Evolutionary conservation across 1,284 basidiomycete species (phyloP).

Genomic region (Puccinia triticina): DNA sequence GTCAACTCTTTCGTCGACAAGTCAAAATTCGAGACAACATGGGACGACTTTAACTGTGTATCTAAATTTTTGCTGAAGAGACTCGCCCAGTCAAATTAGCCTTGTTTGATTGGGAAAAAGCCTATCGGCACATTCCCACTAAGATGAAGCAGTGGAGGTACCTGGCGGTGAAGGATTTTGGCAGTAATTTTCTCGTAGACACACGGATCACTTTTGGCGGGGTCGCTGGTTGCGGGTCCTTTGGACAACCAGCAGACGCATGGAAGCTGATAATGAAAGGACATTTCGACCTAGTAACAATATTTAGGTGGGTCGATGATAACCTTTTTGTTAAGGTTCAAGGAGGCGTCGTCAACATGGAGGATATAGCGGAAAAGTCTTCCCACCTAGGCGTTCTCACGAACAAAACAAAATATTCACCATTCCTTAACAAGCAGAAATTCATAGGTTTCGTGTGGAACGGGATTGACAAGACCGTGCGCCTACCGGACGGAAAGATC

Average conservation of each 20-base stretch:
- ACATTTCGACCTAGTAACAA: no score
- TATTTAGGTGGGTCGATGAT: no score
- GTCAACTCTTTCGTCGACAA: conserved; percentile 6
- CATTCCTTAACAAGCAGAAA: background rate
- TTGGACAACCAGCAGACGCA: no score
- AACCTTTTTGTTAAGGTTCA: no score
- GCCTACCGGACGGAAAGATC: no score
- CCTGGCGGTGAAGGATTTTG: background rate
- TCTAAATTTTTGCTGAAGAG: background rate
- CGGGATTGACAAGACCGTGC: background rate
- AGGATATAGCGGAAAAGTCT: background rate
- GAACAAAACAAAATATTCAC: background rate
- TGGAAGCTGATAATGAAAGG: no score
- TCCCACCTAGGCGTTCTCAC: background rate
- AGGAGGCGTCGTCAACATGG: background rate
- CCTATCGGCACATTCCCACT: background rate
- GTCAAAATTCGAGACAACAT: background rate
- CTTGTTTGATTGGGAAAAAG: no score
- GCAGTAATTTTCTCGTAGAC: background rate
- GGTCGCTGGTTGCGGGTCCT: no score
- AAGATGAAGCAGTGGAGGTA: background rate
- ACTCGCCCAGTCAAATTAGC: background rate
- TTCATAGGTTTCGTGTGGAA: background rate
- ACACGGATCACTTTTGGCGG: background rate
- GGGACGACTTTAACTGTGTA: conserved; percentile 12